Evolutionary conservation across 441 rosid genomes (phyloP).

Genomic region (Arabidopsis hybrid): DNA sequence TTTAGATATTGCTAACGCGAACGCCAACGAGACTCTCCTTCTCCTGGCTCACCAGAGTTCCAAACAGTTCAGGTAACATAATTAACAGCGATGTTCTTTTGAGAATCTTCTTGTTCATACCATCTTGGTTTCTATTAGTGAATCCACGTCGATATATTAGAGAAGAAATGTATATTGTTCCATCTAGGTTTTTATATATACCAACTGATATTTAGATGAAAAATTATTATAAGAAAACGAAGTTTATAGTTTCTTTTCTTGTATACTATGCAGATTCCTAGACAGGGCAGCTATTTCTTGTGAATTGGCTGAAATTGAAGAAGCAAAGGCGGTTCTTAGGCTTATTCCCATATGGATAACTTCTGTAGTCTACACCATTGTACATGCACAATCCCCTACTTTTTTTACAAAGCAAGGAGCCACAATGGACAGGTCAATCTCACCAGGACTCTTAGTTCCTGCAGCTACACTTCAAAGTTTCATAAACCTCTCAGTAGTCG

Average conservation of each 20-base stretch:
- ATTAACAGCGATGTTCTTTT: too few relatives aligned
- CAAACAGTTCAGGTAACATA: conserved; percentile 56
- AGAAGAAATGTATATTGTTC: neutral
- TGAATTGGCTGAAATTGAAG: conserved; percentile 49
- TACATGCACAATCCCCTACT: conserved; percentile 49
- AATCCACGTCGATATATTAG: neutral
- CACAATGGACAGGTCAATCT: conserved; percentile 51
- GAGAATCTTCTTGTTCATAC: neutral
- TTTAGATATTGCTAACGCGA: conserved; percentile 35
- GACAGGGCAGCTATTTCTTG: conserved; percentile 46
- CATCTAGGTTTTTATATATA: neutral
- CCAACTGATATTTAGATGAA: neutral
- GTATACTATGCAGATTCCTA: conserved; percentile 45
- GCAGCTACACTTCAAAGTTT: conserved; percentile 60
- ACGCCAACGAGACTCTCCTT: conserved; percentile 46
- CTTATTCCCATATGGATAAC: conserved; percentile 63
- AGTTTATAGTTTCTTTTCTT: neutral
- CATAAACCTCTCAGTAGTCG: conserved; percentile 37
- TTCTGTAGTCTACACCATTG: conserved; percentile 48
- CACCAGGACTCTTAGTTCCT: conserved; percentile 48
- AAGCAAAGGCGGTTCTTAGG: conserved; percentile 47
- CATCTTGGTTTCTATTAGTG: neutral
- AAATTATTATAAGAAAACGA: too few relatives aligned
- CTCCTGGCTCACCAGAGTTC: conserved; percentile 37
- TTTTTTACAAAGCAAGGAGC: conserved; percentile 61